Evolutionary conservation across 306 rosid genomes (phyloP).

Genomic region (Cicer pinnatifidum): DNA sequence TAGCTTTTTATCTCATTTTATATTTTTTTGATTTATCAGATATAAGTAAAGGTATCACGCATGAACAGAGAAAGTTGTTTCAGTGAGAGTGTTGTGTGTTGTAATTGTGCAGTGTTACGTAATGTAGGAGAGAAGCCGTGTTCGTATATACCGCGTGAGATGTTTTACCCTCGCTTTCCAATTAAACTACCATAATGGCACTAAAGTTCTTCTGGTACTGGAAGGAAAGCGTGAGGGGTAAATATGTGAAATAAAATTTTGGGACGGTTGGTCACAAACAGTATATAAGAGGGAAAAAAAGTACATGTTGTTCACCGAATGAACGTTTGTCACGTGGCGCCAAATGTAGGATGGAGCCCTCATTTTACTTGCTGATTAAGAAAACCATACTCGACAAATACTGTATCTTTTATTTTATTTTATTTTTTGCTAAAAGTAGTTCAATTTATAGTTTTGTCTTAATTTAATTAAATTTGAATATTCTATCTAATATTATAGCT

Average conservation of each 20-base stretch:
- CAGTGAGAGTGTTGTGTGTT: background rate
- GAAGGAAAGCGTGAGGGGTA: slow-evolving; percentile 20
- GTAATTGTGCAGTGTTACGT: background rate
- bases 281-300: background rate
- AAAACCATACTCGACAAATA: slow-evolving; percentile 26
- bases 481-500: too few species aligned
- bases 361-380: slow-evolving; percentile 48
- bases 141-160: slow-evolving; percentile 53
- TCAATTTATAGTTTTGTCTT: too few species aligned
- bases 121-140: slow-evolving; percentile 45
- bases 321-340: slow-evolving; percentile 30
- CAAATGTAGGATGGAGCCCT: background rate
- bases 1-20: slow-evolving; percentile 14
- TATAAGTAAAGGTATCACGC: background rate
- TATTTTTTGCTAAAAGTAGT: too few species aligned
- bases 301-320: slow-evolving; percentile 43
- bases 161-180: slow-evolving; percentile 28
- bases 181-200: slow-evolving; percentile 34
- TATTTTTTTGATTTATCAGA: slow-evolving; percentile 1
- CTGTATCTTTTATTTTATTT: too few species aligned
- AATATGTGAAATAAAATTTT: background rate
- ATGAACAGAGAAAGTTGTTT: background rate
- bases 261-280: background rate
- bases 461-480: too few species aligned
- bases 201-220: background rate